Conservation (phyloP, 495 filamentous ascomycete genomes). For the Podospora bellae-mahoneyi region DNA sequence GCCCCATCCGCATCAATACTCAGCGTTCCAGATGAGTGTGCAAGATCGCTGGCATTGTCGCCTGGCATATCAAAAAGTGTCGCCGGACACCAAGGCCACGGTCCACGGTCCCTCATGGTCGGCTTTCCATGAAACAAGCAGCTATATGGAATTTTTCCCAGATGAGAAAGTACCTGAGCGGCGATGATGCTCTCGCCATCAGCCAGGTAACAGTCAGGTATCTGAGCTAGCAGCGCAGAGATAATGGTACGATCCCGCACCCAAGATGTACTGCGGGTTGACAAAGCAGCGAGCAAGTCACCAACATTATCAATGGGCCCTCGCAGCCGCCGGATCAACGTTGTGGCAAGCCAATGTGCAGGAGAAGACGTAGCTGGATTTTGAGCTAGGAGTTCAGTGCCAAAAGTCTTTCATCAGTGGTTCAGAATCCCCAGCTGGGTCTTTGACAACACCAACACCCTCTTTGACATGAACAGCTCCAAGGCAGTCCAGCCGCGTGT, state of each 20-base stretch:
- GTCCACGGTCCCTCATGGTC: neutral
- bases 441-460: no score
- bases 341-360: constrained; percentile 13
- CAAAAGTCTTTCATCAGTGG: constrained; percentile 36
- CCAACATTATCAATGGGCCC: constrained; percentile 6
- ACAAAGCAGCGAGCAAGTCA: constrained; percentile 3
- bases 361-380: neutral
- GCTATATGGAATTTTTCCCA: constrained; percentile 8
- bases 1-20: no score
- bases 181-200: neutral
- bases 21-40: neutral
- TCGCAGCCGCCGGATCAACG: constrained; percentile 1
- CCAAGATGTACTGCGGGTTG: constrained; percentile 9
- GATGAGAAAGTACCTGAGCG: neutral
- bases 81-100: constrained; percentile 5
- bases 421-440: constrained; percentile 9
- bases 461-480: no score
- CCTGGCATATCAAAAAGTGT: neutral
- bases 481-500: constrained; percentile 27
- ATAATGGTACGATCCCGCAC: constrained; percentile 11
- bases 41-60: neutral
- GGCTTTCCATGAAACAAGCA: constrained; percentile 14
- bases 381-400: constrained; percentile 23
- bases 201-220: neutral
- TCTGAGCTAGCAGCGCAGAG: constrained; percentile 7